Base-by-base conservation (phyloP, 1,284 basidiomycete species). In the Fomes fomentarius region DNA sequence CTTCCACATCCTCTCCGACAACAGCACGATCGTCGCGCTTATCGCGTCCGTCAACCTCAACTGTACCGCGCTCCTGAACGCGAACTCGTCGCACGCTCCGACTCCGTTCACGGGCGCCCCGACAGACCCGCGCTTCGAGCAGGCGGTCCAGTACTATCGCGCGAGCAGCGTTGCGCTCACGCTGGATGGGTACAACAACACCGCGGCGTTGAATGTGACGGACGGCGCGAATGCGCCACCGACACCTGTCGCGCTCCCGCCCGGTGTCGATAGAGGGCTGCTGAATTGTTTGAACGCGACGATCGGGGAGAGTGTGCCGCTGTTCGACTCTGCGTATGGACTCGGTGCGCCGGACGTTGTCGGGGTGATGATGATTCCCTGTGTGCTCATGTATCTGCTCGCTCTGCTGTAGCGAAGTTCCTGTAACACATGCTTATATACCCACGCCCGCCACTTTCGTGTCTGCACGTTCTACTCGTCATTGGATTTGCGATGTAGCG, bases 151-250 rank as follows among this genome's bases (percentile, higher is more conserved):
- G 61, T 85, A 84, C 66, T 87, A 82, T 63, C 79, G 84, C 35
- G 80, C 81, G 28, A 83, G 80, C 63, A 79, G 74, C 49, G 76
- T 81, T 26, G 77, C 74, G 5, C 71, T 86, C 21, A 76, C 77
- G 9, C 69, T 89, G 17, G 81, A 85, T 54, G 84, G 84, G 5
- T 90, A 88, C 66, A 87, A 89, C 63, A 78, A 87, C 58, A 80
- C 83, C 0, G 72, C 75, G 43, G 72, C 73, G 17, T 68, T 81
- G 24, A 63, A 58, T 30, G 58, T 66, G 9, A 73, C 77, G 21
- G 67, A 73, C 25, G 74, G 70, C 26, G 72, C 75, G 1, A 69
- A 79, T n/a, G n/a, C n/a, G n/a, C n/a, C n/a, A n/a, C n/a, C n/a
- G n/a, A n/a, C n/a, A 0, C 75, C 83, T 54, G 75, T 77, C 6